Conservation (phyloP, 805 yeast species). For the Candida tallmaniae region DNA sequence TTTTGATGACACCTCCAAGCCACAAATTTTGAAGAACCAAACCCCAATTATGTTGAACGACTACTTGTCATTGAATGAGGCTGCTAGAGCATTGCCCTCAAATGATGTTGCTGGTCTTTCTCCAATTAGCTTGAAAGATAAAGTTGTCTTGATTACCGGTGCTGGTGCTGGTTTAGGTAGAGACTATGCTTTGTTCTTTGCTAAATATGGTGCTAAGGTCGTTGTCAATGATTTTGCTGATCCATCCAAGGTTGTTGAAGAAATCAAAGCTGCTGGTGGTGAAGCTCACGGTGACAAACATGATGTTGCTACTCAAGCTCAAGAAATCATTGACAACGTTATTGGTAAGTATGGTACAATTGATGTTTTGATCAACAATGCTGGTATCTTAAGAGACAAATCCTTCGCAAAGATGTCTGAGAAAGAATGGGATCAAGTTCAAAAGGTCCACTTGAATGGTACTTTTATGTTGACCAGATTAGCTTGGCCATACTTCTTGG, state of each 20-base stretch:
- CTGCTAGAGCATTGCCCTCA: conserved; percentile 46
- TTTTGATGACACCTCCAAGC: conserved; percentile 55
- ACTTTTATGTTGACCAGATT: conserved; percentile 78
- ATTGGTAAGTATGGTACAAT: conserved; percentile 73
- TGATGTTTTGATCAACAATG: conserved; percentile 85
- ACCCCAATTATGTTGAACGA: conserved; percentile 74
- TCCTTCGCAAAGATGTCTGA: conserved; percentile 83
- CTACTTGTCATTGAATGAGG: conserved; percentile 55
- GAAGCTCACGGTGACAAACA: conserved; percentile 79
- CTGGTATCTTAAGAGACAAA: conserved; percentile 89
- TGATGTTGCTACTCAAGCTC: conserved; percentile 75
- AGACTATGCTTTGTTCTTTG: conserved; percentile 81
- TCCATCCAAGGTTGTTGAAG: conserved; percentile 69
- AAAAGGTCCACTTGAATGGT: conserved; percentile 78
- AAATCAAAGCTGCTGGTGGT: conserved; percentile 68
- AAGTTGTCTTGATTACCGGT: conserved; percentile 90
- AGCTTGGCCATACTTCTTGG: conserved; percentile 85
- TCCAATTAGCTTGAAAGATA: conserved; percentile 60
- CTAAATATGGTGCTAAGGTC: conserved; percentile 90
- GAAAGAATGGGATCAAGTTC: conserved; percentile 76
- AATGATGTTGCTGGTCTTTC: conserved; percentile 42
- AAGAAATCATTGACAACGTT: conserved; percentile 73
- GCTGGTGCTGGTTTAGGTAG: conserved; percentile 94
- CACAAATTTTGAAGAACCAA: conserved; percentile 45
- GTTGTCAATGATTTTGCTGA: conserved; percentile 87